Base-by-base conservation (phyloP, 2,329 filamentous ascomycete genomes). In the Triangularia verruculosa region DNA sequence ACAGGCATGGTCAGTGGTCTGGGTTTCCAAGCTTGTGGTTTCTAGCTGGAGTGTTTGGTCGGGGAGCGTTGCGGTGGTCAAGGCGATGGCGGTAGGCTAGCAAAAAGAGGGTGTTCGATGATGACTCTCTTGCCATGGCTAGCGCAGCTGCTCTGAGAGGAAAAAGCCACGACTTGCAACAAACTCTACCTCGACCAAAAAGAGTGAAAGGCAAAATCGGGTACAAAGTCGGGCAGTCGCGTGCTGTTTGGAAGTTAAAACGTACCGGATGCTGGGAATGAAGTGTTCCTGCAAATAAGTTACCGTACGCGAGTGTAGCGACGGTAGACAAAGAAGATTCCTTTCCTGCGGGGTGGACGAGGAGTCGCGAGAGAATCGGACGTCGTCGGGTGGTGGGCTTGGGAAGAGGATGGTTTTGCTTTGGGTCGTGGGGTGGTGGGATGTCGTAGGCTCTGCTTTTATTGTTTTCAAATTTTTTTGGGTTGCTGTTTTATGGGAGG, bases 391-490 rank as follows among this genome's bases (percentile, higher is more conserved):
- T 56, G 34, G 61, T 24, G 66, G 67, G 67, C 63, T 53, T 47
- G 52, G 56, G 61, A 64, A 25, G 60, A 66, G 66, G 55, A 59
- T 67, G 64, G 53, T 57, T 77, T 65, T n/a, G 39, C 66, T 68
- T 61, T 62, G 39, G 61, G 60, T 63, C 67, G 66, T 39, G 34
- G 12, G n/a, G n/a, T n/a, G n/a, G n/a, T n/a, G n/a, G n/a, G n/a
- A n/a, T 68, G 63, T 53, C 64, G 65, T 67, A 70, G 68, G 66
- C 67, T 68, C 69, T 77, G 27, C 51, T 80, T 80, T 84, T 79
- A 79, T 74, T 73, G 62, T 78, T 86, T 86, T 84, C 82, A 78
- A 78, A 76, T 71, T 85, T 87, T 87, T 86, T 86, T 86, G 82
- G 76, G 73, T 78, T 17, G 77, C 77, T 78, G 83, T 83, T 84